These are phyloP conservation scores for Populus pruinosa DNA, from an alignment of 345 rosid species.

Conservation along the genomic window DNA sequence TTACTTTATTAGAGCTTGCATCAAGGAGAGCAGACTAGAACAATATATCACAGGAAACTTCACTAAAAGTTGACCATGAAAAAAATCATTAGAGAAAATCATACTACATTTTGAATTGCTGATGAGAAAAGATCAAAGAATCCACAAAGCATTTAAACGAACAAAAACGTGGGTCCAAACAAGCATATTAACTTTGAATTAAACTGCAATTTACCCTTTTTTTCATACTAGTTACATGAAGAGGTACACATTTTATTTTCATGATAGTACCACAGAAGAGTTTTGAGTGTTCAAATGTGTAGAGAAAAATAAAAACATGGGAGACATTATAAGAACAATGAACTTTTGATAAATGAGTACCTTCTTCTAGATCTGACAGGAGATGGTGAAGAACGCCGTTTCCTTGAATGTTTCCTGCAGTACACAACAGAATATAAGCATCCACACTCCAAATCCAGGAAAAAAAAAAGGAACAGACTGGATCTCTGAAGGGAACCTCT, in stretches of 20 bases:
- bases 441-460: constrained; percentile 1
- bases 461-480: constrained; percentile 3
- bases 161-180: constrained; percentile 1
- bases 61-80: neutral
- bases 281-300: neutral
- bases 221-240: neutral
- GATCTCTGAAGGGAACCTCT: constrained; percentile 44
- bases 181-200: neutral
- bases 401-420: constrained; percentile 65
- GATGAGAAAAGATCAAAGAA: neutral
- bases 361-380: constrained; percentile 81
- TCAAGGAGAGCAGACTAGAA: neutral
- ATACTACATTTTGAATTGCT: neutral
- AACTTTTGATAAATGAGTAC: constrained; percentile 41
- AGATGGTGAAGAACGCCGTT: constrained; percentile 63
- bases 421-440: constrained; percentile 21
- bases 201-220: neutral
- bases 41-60: neutral
- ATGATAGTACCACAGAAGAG: neutral
- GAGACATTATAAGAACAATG: neutral
- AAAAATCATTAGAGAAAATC: neutral
- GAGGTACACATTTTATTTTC: constrained; percentile 1
- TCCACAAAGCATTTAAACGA: neutral
- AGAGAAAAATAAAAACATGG: neutral
- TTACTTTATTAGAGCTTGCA: neutral